These are phyloP conservation scores for Cyclotella cryptica DNA, from an alignment of 108 stramenopile species.

Conservation along the genomic window DNA sequence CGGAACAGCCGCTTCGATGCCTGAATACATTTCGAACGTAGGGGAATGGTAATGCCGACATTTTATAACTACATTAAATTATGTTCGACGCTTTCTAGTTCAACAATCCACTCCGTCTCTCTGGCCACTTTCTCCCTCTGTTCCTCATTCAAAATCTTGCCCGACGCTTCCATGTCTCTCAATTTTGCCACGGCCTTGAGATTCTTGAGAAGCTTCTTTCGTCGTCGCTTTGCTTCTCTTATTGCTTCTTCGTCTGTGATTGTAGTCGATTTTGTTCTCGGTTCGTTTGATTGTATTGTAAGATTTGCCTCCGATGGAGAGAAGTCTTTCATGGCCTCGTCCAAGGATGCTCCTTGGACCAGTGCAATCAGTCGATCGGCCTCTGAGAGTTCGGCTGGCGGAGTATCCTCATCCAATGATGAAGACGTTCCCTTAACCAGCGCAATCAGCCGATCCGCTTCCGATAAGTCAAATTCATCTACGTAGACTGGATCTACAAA, in stretches of 20 bases:
- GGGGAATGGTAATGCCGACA: not conserved
- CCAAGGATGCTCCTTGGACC: conserved; percentile 8
- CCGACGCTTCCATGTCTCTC: conserved; percentile 49
- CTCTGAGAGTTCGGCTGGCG: not conserved
- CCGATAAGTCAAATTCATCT: conserved; percentile 53
- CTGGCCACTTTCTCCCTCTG: conserved; percentile 56
- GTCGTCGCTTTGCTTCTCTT: conserved; percentile 51
- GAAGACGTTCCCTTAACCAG: conserved; percentile 45
- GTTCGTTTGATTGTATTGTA: not conserved
- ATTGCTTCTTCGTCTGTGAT: conserved; percentile 62
- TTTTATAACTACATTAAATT: conserved; percentile 57
- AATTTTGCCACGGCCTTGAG: conserved; percentile 61
- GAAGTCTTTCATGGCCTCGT: not conserved
- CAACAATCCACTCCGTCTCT: conserved; percentile 53
- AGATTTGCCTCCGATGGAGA: too few relatives aligned
- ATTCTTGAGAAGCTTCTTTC: conserved; percentile 66
- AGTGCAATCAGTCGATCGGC: conserved; percentile 11
- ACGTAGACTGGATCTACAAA: conserved; percentile 60
- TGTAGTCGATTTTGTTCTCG: conserved; percentile 44
- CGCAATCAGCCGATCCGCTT: conserved; percentile 60
- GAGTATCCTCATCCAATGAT: conserved; percentile 1
- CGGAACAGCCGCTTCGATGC: too few relatives aligned
- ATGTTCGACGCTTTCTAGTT: conserved; percentile 66
- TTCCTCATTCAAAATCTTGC: conserved; percentile 58
- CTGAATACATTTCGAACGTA: too few relatives aligned